Evolutionary conservation across 1,284 basidiomycete genomes (phyloP).

Genomic region (Naganishia sp.): DNA sequence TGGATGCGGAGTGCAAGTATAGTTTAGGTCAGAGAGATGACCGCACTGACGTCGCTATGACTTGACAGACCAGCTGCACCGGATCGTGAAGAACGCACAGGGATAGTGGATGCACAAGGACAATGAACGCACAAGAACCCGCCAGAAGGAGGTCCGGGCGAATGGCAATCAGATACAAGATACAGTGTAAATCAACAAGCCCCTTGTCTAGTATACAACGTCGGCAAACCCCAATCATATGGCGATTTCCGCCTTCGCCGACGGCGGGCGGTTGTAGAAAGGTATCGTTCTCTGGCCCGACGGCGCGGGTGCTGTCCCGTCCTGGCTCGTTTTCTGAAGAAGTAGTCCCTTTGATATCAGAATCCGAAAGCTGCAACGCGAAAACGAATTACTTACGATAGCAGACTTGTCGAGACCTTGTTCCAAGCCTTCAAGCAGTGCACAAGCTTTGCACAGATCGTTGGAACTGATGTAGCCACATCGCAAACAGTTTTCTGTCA

Average conservation of each 20-base stretch:
- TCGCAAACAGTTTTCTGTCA: conserved; percentile 75
- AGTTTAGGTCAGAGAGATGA: too few species aligned
- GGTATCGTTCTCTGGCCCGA: conserved; percentile 52
- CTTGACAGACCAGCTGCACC: conserved; percentile 4
- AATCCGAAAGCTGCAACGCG: background rate
- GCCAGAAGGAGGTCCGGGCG: too few species aligned
- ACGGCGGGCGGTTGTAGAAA: conserved; percentile 44
- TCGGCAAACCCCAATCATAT: background rate
- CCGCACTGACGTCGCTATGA: too few species aligned
- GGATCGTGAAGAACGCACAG: background rate
- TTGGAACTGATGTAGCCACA: conserved; percentile 94
- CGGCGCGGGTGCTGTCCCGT: conserved; percentile 37
- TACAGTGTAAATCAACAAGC: too few species aligned
- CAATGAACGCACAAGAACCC: background rate
- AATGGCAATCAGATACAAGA: too few species aligned
- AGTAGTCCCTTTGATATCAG: background rate
- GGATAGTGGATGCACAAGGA: background rate
- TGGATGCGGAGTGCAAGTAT: conserved; percentile 15
- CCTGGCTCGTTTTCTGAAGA: conserved; percentile 42
- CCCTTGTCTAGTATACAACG: background rate
- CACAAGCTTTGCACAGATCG: conserved; percentile 88
- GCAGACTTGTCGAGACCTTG: conserved; percentile 64
- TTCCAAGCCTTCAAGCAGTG: conserved; percentile 85
- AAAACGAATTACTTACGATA: conserved; percentile 58
- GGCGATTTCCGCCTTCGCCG: conserved; percentile 11